Percentiles rank a stretch among this genome's conserved stretches.
These are phyloP conservation scores for Zygosaccharomyces pseudorouxii DNA, from an alignment of 805 yeast genomes.

Conservation along the genomic window DNA sequence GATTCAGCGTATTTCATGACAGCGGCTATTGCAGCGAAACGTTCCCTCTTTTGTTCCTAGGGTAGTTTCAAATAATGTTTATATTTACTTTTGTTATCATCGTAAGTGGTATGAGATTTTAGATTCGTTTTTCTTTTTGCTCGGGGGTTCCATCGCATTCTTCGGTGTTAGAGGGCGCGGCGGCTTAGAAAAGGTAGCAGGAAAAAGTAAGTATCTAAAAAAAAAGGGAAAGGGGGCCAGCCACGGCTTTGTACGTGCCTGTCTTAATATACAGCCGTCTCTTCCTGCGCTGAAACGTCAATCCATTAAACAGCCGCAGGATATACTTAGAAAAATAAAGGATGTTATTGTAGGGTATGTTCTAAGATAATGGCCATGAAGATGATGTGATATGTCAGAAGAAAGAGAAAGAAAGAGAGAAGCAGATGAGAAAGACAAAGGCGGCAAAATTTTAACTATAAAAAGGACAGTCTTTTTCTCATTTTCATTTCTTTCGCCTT, in stretches of 20 bases:
- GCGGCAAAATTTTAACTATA: background rate
- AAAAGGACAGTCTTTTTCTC: background rate
- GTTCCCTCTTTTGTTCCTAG: background rate
- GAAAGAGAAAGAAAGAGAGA: background rate
- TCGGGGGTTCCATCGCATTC: background rate
- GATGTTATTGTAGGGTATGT: background rate
- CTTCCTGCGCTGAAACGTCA: background rate
- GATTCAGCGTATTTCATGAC: background rate
- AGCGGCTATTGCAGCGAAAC: background rate
- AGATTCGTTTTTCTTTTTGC: background rate
- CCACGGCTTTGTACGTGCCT: background rate
- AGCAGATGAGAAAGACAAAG: background rate
- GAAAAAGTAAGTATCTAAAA: background rate
- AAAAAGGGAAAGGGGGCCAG: background rate
- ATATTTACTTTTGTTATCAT: too few species aligned
- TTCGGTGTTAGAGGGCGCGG: background rate
- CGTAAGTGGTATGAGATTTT: background rate
- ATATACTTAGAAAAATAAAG: background rate
- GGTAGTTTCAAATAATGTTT: background rate
- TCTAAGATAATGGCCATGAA: background rate
- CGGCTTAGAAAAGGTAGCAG: background rate
- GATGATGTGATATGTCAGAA: background rate
- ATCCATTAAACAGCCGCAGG: background rate
- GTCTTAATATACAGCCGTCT: background rate
- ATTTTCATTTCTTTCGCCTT: background rate